Conservation (phyloP, 2,329 filamentous ascomycete species). For the Aspergillus jensenii region DNA sequence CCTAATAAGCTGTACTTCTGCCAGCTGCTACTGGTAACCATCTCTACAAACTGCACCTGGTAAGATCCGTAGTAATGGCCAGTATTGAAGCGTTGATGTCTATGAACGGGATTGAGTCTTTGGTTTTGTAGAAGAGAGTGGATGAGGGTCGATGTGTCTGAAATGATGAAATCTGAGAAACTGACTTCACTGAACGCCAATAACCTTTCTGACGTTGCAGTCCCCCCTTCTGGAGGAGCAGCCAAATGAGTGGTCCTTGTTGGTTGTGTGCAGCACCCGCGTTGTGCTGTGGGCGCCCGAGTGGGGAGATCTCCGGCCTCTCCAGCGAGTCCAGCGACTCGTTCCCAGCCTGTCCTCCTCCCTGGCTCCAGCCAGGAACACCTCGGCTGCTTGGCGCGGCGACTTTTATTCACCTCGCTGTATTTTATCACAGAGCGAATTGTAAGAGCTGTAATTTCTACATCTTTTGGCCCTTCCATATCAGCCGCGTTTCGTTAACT, state of each 20-base stretch:
- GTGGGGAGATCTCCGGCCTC: conserved; percentile 26
- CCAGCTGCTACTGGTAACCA: not conserved
- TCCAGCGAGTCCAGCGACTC: conserved; percentile 25
- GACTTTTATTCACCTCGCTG: conserved; percentile 11
- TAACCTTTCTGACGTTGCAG: conserved; percentile 9
- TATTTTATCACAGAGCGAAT: conserved; percentile 1
- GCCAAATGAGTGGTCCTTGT: conserved; percentile 16
- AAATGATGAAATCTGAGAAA: not conserved
- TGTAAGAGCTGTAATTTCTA: conserved; percentile 2
- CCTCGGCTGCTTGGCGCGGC: conserved; percentile 23
- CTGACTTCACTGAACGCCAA: not conserved
- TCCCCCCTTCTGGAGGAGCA: conserved; percentile 1
- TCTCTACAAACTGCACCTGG: not conserved
- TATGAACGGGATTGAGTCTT: too few species aligned
- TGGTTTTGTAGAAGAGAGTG: too few species aligned
- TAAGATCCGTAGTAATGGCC: not conserved
- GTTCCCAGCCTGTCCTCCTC: conserved; percentile 21
- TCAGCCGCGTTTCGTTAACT: conserved; percentile 11
- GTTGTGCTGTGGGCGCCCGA: conserved; percentile 20
- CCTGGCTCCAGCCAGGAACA: conserved; percentile 25
- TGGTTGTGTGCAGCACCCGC: conserved; percentile 17
- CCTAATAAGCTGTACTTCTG: conserved; percentile 1
- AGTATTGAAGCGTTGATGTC: not conserved
- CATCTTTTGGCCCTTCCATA: conserved; percentile 10
- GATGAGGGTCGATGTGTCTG: not conserved